These are phyloP conservation scores for Yamadazyma jaroonii DNA, from an alignment of 1,139 yeast genomes.

Conservation along the genomic window DNA sequence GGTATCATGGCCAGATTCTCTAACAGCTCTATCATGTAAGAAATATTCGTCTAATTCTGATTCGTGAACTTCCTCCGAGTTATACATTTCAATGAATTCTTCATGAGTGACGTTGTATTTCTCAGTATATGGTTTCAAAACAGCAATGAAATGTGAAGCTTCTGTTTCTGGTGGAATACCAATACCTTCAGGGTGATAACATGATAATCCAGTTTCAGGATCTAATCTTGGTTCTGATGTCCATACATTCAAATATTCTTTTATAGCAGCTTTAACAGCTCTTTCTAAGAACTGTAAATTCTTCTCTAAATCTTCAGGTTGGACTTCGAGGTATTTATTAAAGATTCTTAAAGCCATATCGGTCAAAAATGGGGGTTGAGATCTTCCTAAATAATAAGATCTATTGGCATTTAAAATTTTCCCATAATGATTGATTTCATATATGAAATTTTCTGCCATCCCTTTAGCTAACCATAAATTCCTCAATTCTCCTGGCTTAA, in stretches of 20 bases:
- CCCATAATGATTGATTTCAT: constrained; percentile 87
- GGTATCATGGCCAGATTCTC: constrained; percentile 97
- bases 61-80: constrained; percentile 61
- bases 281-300: constrained; percentile 61
- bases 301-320: constrained; percentile 31
- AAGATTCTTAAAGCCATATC: constrained; percentile 83
- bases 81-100: constrained; percentile 73
- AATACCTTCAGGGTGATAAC: constrained; percentile 85
- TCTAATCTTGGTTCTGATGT: constrained; percentile 71
- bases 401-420: constrained; percentile 93
- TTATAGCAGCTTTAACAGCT: constrained; percentile 75
- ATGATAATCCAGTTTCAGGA: constrained; percentile 73
- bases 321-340: constrained; percentile 49
- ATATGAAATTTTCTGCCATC: constrained; percentile 90
- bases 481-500: constrained; percentile 44
- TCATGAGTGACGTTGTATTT: constrained; percentile 60
- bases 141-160: constrained; percentile 76
- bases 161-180: constrained; percentile 98
- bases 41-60: constrained; percentile 86
- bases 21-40: constrained; percentile 89
- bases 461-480: constrained; percentile 66
- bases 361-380: constrained; percentile 97
- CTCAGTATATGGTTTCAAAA: constrained; percentile 65
- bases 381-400: constrained; percentile 84
- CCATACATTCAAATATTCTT: constrained; percentile 87